phyloP scores from a whole-genome alignment of 2,329 filamentous ascomycete species.

The Uncinocarpus reesii region DNA sequence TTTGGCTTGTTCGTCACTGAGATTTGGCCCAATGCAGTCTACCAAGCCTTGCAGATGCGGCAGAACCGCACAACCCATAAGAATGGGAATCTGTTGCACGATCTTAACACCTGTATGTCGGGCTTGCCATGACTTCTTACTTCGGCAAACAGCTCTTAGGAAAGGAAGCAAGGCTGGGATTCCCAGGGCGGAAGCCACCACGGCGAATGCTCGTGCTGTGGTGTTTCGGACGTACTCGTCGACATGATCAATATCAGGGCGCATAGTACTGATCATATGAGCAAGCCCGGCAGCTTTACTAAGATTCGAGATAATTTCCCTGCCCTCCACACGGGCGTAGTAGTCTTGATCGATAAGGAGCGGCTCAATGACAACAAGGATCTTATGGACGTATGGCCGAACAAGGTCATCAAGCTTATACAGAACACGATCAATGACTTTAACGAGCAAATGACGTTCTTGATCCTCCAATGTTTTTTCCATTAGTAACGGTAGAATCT shows the following conservation, averaged over 20 bases:
- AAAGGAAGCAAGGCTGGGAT: constrained; percentile 94
- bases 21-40: constrained; percentile 88
- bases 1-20: constrained; percentile 97
- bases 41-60: constrained; percentile 93
- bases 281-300: constrained; percentile 93
- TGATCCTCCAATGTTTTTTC: constrained; percentile 97
- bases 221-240: constrained; percentile 98
- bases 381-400: constrained; percentile 94
- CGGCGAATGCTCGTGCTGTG: constrained; percentile 90
- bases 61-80: constrained; percentile 95
- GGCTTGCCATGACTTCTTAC: constrained; percentile 98
- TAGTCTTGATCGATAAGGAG: constrained; percentile 98
- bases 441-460: constrained; percentile 93
- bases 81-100: constrained; percentile 93
- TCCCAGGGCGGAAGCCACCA: constrained; percentile 89
- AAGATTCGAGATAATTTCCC: constrained; percentile 97
- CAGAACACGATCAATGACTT: constrained; percentile 95
- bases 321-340: constrained; percentile 93
- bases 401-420: constrained; percentile 98
- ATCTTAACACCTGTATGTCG: constrained; percentile 98
- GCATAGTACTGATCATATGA: constrained; percentile 99
- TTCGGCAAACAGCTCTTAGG: constrained; percentile 86
- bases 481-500: constrained; percentile 94
- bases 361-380: constrained; percentile 97
- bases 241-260: constrained; percentile 95